Percentiles rank a stretch among this genome's conserved stretches.
Evolutionary conservation across 2,329 filamentous ascomycete genomes (phyloP).

Genomic region (Mariannaea elegans): DNA sequence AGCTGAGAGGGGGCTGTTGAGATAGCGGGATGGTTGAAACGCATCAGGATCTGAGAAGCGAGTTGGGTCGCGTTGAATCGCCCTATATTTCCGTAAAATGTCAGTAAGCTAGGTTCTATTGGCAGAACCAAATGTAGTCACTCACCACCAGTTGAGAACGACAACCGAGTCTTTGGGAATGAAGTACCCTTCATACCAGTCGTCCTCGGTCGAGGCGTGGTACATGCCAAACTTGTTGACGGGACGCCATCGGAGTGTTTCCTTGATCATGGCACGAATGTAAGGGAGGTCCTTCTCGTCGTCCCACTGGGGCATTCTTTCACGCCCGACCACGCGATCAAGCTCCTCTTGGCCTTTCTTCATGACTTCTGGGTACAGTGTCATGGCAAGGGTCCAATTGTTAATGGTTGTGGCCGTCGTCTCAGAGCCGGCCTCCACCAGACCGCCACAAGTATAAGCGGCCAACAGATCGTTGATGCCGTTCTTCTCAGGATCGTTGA

Average conservation of each 20-base stretch:
- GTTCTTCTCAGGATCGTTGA: constrained; percentile 22
- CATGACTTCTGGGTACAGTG: constrained; percentile 47
- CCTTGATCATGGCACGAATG: constrained; percentile 52
- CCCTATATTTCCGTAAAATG: constrained; percentile 15
- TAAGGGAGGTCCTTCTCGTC: constrained; percentile 53
- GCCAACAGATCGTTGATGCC: constrained; percentile 30
- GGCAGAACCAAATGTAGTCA: background rate
- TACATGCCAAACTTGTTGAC: constrained; percentile 32
- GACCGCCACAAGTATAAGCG: constrained; percentile 26
- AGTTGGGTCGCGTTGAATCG: constrained; percentile 21
- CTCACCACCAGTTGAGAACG: constrained; percentile 26
- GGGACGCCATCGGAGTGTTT: constrained; percentile 53
- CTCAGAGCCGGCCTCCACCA: constrained; percentile 35
- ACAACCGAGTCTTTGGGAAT: constrained; percentile 29
- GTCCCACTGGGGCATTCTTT: constrained; percentile 47
- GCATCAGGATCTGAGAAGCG: constrained; percentile 17
- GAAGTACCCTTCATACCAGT: constrained; percentile 25
- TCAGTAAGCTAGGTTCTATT: background rate
- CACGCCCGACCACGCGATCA: constrained; percentile 48
- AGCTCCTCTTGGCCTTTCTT: constrained; percentile 44
- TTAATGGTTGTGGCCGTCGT: constrained; percentile 42
- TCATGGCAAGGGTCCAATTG: constrained; percentile 57
- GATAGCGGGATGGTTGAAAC: constrained; percentile 23
- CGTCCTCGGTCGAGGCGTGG: constrained; percentile 23
- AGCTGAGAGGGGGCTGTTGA: constrained; percentile 1